Base-by-base conservation (phyloP, 495 filamentous ascomycete genomes). In the Hyaloscypha hepaticicola region DNA sequence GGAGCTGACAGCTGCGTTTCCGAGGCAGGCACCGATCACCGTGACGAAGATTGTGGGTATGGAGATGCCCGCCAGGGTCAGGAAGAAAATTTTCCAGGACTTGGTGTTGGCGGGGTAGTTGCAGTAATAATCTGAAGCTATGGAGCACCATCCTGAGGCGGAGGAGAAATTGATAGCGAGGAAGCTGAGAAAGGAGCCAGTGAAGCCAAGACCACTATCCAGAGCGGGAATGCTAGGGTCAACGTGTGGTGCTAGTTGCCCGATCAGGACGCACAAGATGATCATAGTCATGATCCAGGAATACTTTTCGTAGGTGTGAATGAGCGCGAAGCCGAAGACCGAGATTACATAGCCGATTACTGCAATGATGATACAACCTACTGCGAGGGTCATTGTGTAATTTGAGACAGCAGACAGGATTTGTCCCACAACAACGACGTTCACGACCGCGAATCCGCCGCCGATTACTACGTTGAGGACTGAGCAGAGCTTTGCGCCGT, bases 51-150 rank as follows among this genome's bases (percentile, higher is more conserved):
- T 79, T 0, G 85, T 87, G 0, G 87, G 82, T 31, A 86, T 78
- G 4, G 70, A 81, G 62, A 77, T 73, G 5, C 80, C 81, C n/a
- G 77, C 64, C 33, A 76, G 74, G 0, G 81, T 82, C 24, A 83
- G 59, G 60, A 74, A 28, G 63, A 87, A 89, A 22, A 87, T 77
- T 70, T 86, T 88, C 62, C 76, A 73, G 31, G 76, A 75, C 11
- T 76, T 74, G 1, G 82, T 85, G 22, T 78, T 74, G 63, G 81
- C 82, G 0, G 85, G 86, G 68, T 87, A 88, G 58, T 87, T 81
- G n/a, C 84, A 82, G 71, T 87, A 88, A 68, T 83, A 89, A 67
- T 88, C 87, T 0, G 80, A 79, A 0, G 81, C 84, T 50, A 87
- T 84, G 5, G 85, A 83, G 26, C 78, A 79, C 84, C 87, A 85